Evolutionary conservation across 2,329 filamentous ascomycete genomes (phyloP).

Genomic region (Rasamsonia emersonii): DNA sequence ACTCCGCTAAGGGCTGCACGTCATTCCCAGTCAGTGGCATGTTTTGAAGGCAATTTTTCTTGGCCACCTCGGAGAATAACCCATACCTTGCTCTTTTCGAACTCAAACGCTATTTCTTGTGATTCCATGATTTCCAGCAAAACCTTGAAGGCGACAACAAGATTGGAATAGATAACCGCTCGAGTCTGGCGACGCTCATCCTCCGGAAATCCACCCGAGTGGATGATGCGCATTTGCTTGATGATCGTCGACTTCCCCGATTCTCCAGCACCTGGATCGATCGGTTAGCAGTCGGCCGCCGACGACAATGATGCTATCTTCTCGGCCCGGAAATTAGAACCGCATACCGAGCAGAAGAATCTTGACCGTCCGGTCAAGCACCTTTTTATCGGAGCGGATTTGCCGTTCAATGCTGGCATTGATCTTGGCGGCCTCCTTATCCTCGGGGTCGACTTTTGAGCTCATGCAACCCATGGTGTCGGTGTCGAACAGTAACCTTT

Average conservation of each 20-base stretch:
- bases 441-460: constrained; percentile 32
- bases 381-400: constrained; percentile 81
- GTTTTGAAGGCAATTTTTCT: neutral
- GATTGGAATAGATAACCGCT: constrained; percentile 90
- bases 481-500: constrained; percentile 1
- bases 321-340: constrained; percentile 2
- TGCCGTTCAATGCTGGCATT: constrained; percentile 71
- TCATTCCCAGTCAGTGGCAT: constrained; percentile 8
- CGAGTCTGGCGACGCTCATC: constrained; percentile 89
- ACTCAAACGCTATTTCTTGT: constrained; percentile 68
- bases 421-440: constrained; percentile 33
- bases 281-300: neutral
- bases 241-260: constrained; percentile 94
- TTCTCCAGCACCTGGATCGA: constrained; percentile 70
- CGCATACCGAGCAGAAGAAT: constrained; percentile 76
- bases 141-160: constrained; percentile 84
- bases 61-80: constrained; percentile 1
- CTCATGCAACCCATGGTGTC: constrained; percentile 37
- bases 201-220: constrained; percentile 82
- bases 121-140: constrained; percentile 87
- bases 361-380: constrained; percentile 80
- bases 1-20: constrained; percentile 62
- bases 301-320: neutral
- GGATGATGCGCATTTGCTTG: constrained; percentile 98
- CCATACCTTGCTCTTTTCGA: constrained; percentile 68